Evolutionary conservation across 768 basidiomycete species (phyloP).

Genomic region (Macrolepiota fuliginosa): DNA sequence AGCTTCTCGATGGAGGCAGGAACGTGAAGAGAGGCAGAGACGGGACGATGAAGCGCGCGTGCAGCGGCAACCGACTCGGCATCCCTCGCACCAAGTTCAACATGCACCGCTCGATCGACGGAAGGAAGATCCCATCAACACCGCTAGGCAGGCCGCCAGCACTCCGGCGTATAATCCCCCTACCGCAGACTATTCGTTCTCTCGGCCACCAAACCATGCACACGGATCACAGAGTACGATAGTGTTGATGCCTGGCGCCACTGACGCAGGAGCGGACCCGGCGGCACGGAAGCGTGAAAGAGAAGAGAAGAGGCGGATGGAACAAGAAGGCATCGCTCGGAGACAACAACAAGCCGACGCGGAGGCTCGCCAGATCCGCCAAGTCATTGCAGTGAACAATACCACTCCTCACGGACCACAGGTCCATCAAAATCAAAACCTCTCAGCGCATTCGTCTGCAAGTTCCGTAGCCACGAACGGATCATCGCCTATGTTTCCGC

Average conservation of each 20-base stretch:
- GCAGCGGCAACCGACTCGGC: conserved; percentile 14
- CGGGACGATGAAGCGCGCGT: conserved; percentile 34
- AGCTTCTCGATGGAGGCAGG: conserved; percentile 33
- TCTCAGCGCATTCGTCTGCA: conserved; percentile 11
- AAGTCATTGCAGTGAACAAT: conserved; percentile 27
- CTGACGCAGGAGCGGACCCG: conserved; percentile 6
- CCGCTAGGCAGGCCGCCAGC: conserved; percentile 13
- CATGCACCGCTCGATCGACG: conserved; percentile 13
- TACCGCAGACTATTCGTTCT: conserved; percentile 28
- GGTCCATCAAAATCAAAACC: not conserved
- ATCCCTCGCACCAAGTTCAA: not conserved
- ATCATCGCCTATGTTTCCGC: conserved; percentile 9
- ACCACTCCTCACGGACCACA: conserved; percentile 14
- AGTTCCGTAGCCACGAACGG: conserved; percentile 13
- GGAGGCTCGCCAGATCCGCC: conserved; percentile 42
- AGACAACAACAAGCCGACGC: conserved; percentile 62
- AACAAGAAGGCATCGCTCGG: conserved; percentile 54
- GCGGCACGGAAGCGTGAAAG: conserved; percentile 25
- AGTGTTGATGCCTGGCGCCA: conserved; percentile 22
- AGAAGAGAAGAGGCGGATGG: conserved; percentile 39
- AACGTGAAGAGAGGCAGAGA: conserved; percentile 28
- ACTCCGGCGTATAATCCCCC: conserved; percentile 9
- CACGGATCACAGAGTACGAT: conserved; percentile 27
- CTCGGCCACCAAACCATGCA: conserved; percentile 24
- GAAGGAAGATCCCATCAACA: conserved; percentile 22